Evolutionary conservation across 169 alveolate genomes (phyloP).

Genomic region (Theileria equi): DNA sequence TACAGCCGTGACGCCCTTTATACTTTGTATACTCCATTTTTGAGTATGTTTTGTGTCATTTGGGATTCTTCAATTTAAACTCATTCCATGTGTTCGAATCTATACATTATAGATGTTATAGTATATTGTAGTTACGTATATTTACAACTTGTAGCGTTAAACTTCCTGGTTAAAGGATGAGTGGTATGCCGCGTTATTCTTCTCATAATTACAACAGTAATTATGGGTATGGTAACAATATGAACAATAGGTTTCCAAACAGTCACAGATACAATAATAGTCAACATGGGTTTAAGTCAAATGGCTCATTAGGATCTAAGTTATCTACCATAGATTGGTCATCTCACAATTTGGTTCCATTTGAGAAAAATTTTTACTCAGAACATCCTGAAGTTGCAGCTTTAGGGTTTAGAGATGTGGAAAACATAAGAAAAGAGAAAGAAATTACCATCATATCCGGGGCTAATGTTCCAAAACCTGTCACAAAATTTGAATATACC

Average conservation of each 20-base stretch:
- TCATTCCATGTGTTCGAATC: no score
- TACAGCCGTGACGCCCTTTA: no score
- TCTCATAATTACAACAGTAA: conserved; percentile 9
- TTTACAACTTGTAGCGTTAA: no score
- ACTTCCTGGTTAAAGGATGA: no score
- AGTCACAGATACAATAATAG: conserved; percentile 1
- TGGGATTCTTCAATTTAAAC: no score
- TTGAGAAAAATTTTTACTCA: conserved; percentile 90
- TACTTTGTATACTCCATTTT: no score
- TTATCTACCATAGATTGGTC: conserved; percentile 84
- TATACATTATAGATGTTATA: no score
- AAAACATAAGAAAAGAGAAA: conserved; percentile 77
- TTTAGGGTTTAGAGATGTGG: conserved; percentile 81
- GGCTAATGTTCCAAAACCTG: conserved; percentile 88
- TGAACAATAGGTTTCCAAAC: conserved; percentile 2
- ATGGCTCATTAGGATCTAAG: conserved; percentile 68
- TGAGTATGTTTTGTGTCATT: no score
- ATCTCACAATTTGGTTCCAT: conserved; percentile 78
- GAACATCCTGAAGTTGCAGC: conserved; percentile 85
- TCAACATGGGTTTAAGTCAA: conserved; percentile 6
- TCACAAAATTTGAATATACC: conserved; percentile 84
- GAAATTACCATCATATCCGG: conserved; percentile 85
- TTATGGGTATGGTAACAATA: conserved; percentile 15
- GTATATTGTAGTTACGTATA: no score
- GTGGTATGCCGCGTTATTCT: neutral